These are phyloP conservation scores for Camelina neglecta DNA, from an alignment of 345 rosid species.

Conservation along the genomic window DNA sequence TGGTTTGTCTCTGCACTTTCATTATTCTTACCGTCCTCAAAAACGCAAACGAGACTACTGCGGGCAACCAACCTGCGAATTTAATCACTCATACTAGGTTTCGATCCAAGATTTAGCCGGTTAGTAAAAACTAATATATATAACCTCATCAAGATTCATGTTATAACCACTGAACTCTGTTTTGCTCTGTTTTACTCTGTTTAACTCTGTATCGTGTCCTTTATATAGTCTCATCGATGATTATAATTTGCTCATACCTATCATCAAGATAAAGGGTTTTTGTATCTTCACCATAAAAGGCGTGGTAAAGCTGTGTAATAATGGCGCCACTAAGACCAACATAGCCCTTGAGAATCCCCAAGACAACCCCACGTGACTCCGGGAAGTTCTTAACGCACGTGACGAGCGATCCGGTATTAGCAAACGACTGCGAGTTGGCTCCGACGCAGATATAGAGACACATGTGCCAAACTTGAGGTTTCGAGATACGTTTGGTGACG, in stretches of 20 bases:
- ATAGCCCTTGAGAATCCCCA: conserved; percentile 60
- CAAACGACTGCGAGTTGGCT: conserved; percentile 63
- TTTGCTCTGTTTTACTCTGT: not conserved
- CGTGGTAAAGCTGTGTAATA: conserved; percentile 55
- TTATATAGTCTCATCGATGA: not conserved
- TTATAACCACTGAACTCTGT: conserved; percentile 2
- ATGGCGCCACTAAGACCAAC: conserved; percentile 67
- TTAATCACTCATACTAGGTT: not conserved
- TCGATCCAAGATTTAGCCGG: not conserved
- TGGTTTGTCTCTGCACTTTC: conserved; percentile 42
- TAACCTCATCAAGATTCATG: conserved; percentile 11
- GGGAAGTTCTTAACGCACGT: conserved; percentile 68
- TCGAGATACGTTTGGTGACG: conserved; percentile 47
- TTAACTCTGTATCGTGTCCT: conserved; percentile 24
- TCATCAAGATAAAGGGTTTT: conserved; percentile 49
- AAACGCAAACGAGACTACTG: conserved; percentile 51
- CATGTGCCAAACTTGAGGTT: conserved; percentile 62
- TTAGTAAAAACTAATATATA: no score
- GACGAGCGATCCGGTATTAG: conserved; percentile 57
- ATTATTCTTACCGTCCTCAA: conserved; percentile 51
- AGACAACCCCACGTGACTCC: conserved; percentile 54
- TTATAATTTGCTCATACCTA: conserved; percentile 38
- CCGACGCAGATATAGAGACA: conserved; percentile 57
- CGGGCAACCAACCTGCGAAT: conserved; percentile 51
- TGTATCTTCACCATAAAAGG: conserved; percentile 51